Evolutionary conservation across 2,329 filamentous ascomycete species (phyloP).

Genomic region (Penicillium nordicum): DNA sequence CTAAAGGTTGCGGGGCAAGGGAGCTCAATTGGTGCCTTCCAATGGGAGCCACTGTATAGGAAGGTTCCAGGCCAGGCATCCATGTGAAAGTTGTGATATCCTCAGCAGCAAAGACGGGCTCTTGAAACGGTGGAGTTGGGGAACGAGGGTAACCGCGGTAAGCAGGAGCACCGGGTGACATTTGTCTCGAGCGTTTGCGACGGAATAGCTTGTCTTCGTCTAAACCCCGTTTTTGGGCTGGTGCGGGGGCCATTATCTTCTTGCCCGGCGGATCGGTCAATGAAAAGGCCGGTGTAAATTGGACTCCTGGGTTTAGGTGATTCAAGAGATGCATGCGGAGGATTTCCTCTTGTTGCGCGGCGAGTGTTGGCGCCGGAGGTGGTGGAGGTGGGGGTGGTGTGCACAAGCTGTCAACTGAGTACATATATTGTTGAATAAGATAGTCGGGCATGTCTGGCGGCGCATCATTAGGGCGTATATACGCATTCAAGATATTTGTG

Average conservation of each 20-base stretch:
- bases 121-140: background rate
- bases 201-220: background rate
- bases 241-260: background rate
- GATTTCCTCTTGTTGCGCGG: background rate
- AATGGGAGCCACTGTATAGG: background rate
- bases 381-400: background rate
- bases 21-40: background rate
- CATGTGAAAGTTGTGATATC: background rate
- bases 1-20: background rate
- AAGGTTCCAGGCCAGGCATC: background rate
- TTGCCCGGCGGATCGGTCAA: background rate
- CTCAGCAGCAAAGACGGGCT: constrained; percentile 1
- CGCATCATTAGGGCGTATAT: constrained; percentile 13
- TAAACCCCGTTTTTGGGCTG: background rate
- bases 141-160: background rate
- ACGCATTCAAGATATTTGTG: background rate
- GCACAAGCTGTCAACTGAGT: constrained; percentile 5
- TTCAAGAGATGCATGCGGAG: background rate
- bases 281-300: background rate
- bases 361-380: background rate
- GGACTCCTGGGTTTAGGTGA: background rate
- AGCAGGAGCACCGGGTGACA: constrained; percentile 5
- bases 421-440: constrained; percentile 13
- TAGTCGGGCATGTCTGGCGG: constrained; percentile 7
- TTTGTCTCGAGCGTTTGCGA: background rate